Base-by-base conservation (phyloP, 129 eudicot genomes). In the Artemisia annua region DNA sequence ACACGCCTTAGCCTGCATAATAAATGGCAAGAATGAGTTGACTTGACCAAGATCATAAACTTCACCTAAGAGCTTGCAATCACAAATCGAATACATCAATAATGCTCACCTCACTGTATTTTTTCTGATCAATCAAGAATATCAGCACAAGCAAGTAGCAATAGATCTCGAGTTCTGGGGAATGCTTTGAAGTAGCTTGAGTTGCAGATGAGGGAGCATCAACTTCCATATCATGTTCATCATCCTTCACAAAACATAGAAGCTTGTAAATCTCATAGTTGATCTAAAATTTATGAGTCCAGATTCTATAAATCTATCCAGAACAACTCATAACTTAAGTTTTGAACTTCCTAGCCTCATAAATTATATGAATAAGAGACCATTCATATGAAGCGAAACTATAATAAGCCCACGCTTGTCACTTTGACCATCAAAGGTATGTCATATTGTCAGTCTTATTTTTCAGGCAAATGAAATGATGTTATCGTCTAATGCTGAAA, bases 111-210 rank as follows among this genome's bases (percentile, higher is more conserved):
- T 90, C 97, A 14, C 61, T 78, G 81, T 87, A 84, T 74, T 79
- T 85, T 73, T 90, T 87, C 86, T 94, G 97, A 60, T 94, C 97
- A 73, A 94, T 86, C 77, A 94, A 65, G 83, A 84, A 88, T 28
- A 94, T 81, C 48, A 90, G 86, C 76, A 94, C 97, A 77, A 94
- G 89, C 85, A 90, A 82, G 73, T 94, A 94, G 82, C 98, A 87
- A 43, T 87, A 90, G 51, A 94, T 88, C 86, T 94, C 98, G 60
- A 90, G 71, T 86, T 94, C 98, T 5, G 96, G 93, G 50, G 85
- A 67, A 67, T 86, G 95, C 76, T 93, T 93, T 17, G 71, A 81
- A 39, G 86, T 82, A 48, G 79, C 61, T 82, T 77, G 89, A 59
- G 83, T 79, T 51, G 78, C 86, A 79, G 97, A 94, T 72, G 91